These are phyloP conservation scores for Gynandropsis gynandra DNA, from an alignment of 345 rosid species.

Conservation along the genomic window DNA sequence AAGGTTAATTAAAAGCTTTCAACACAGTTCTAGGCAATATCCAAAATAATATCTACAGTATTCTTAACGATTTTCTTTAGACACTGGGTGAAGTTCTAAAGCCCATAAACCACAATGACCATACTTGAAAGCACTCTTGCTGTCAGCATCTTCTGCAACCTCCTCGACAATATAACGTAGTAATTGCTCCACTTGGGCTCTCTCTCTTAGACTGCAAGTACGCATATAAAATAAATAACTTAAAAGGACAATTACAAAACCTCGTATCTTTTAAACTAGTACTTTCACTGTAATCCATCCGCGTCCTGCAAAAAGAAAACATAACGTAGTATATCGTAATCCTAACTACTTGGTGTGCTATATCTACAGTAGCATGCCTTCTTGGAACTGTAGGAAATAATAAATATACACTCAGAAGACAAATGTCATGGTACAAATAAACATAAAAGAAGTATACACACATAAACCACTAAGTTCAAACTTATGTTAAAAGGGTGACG, in stretches of 20 bases:
- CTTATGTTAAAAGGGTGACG: neutral
- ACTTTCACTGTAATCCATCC: conserved; percentile 11
- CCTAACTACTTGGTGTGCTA: conserved; percentile 18
- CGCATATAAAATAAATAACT: conserved; percentile 20
- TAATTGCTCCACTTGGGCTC: conserved; percentile 90
- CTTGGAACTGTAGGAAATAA: conserved; percentile 1
- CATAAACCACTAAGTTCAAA: conserved; percentile 11
- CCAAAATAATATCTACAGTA: conserved; percentile 6
- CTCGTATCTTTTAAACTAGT: conserved; percentile 13
- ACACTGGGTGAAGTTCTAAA: conserved; percentile 3
- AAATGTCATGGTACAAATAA: conserved; percentile 20
- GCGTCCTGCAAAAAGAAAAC: conserved; percentile 23
- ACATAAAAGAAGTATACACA: conserved; percentile 7
- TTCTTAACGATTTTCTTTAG: neutral
- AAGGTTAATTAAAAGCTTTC: conserved; percentile 3
- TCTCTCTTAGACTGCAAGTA: conserved; percentile 71
- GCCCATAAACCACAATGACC: conserved; percentile 18
- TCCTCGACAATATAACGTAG: conserved; percentile 75
- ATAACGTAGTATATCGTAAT: conserved; percentile 17
- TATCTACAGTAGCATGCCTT: conserved; percentile 14
- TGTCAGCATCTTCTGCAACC: conserved; percentile 80
- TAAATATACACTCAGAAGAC: conserved; percentile 11
- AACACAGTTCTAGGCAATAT: conserved; percentile 1
- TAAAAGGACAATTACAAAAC: conserved; percentile 19
- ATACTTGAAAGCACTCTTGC: conserved; percentile 87